Evolutionary conservation across 2,329 filamentous ascomycete species (phyloP).

Genomic region (Aspergillus pseudoterreus): DNA sequence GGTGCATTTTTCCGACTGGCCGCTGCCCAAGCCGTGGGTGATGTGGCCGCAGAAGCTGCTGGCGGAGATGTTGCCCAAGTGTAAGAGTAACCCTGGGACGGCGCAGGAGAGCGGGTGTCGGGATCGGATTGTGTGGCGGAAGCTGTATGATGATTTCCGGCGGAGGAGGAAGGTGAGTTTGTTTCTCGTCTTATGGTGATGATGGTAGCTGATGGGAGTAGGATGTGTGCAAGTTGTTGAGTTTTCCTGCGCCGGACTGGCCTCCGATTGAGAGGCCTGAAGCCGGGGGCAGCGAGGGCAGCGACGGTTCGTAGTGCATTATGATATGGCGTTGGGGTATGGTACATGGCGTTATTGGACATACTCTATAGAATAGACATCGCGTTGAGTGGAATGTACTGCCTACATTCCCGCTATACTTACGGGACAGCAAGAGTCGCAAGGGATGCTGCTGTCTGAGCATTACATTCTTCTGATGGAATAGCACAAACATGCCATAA

Average conservation of each 20-base stretch:
- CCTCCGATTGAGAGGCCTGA: slow-evolving; percentile 10
- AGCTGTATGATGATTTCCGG: slow-evolving; percentile 36
- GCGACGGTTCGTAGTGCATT: neutral
- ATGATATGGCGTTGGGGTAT: too few relatives aligned
- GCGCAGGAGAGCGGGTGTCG: slow-evolving; percentile 35
- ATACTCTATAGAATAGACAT: too few relatives aligned
- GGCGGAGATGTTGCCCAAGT: slow-evolving; percentile 30
- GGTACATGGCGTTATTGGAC: too few relatives aligned
- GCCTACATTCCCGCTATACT: too few relatives aligned
- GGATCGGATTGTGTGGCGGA: slow-evolving; percentile 35
- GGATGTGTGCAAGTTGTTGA: slow-evolving; percentile 24
- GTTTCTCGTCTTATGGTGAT: too few relatives aligned
- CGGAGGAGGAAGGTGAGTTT: slow-evolving; percentile 20
- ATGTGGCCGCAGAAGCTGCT: slow-evolving; percentile 36
- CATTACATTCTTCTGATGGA: too few relatives aligned
- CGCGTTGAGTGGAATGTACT: too few relatives aligned
- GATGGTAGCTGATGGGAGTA: neutral
- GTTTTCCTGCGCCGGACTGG: slow-evolving; percentile 34
- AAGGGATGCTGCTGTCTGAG: too few relatives aligned
- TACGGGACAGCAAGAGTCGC: too few relatives aligned
- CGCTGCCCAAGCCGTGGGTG: slow-evolving; percentile 63
- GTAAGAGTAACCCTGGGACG: slow-evolving; percentile 32
- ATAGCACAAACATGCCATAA: too few relatives aligned
- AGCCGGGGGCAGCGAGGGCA: neutral
- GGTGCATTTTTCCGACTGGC: slow-evolving; percentile 70